phyloP scores from a whole-genome alignment of 257 asterid genomes.

The Gentiana dahurica region DNA sequence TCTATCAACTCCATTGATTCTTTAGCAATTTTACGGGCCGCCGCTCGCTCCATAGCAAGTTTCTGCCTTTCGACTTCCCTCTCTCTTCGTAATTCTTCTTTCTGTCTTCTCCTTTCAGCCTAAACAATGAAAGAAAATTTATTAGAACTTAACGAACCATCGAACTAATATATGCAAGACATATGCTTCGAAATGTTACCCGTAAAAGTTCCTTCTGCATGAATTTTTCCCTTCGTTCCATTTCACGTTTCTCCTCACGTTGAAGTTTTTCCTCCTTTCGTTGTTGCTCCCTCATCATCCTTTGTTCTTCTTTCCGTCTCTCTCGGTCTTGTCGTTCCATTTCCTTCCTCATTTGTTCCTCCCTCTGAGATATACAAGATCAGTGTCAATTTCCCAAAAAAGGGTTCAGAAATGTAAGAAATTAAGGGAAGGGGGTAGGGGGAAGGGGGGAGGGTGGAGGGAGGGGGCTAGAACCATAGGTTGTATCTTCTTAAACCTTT shows the following conservation, averaged over 20 bases:
- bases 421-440: too few species aligned
- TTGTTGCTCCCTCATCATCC: slow-evolving; percentile 76
- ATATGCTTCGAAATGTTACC: slow-evolving; percentile 24
- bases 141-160: background rate
- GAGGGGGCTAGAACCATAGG: slow-evolving; percentile 4
- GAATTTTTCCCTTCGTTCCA: slow-evolving; percentile 89
- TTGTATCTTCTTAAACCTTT: slow-evolving; percentile 39
- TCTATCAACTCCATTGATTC: slow-evolving; percentile 95
- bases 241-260: slow-evolving; percentile 98
- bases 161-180: background rate
- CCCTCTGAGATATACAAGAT: slow-evolving; percentile 44
- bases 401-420: background rate
- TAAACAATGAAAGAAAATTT: slow-evolving; percentile 15
- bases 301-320: slow-evolving; percentile 75
- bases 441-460: background rate
- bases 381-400: slow-evolving; percentile 14
- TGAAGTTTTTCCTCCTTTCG: slow-evolving; percentile 80
- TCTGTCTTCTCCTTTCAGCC: slow-evolving; percentile 93
- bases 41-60: slow-evolving; percentile 88
- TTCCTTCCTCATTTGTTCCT: slow-evolving; percentile 89
- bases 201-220: slow-evolving; percentile 81
- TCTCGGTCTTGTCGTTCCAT: slow-evolving; percentile 93
- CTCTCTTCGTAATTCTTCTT: slow-evolving; percentile 79
- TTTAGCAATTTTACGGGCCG: slow-evolving; percentile 85
- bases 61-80: slow-evolving; percentile 78